Evolutionary conservation across 768 basidiomycete genomes (phyloP).

Genomic region (Plicaturopsis crispa): DNA sequence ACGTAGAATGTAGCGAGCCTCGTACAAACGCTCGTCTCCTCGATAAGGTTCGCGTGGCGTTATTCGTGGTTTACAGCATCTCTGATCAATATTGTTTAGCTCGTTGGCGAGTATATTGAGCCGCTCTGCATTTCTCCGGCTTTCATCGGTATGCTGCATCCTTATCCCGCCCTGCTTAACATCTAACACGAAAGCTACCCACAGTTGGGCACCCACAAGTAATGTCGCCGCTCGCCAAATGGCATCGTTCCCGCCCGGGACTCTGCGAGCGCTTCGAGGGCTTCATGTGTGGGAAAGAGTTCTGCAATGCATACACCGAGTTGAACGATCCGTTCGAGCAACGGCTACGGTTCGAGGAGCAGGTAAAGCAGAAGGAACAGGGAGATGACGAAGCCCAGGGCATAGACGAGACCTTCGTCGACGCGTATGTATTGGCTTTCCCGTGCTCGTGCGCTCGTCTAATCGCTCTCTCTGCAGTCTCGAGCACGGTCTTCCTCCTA

Average conservation of each 20-base stretch:
- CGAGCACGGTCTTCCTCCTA: slow-evolving; percentile 96
- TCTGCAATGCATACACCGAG: slow-evolving; percentile 99
- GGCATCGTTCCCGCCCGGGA: slow-evolving; percentile 94
- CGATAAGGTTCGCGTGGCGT: slow-evolving; percentile 61
- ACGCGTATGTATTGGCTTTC: slow-evolving; percentile 58
- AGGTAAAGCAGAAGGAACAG: slow-evolving; percentile 87
- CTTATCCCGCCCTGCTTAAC: background rate
- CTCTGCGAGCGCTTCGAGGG: slow-evolving; percentile 98
- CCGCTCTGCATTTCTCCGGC: slow-evolving; percentile 93
- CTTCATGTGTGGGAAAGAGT: slow-evolving; percentile 97
- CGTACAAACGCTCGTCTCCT: slow-evolving; percentile 91
- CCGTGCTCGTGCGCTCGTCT: slow-evolving; percentile 5
- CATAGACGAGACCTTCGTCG: slow-evolving; percentile 91
- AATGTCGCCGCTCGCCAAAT: slow-evolving; percentile 99
- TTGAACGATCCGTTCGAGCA: slow-evolving; percentile 99
- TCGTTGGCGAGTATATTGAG: slow-evolving; percentile 98
- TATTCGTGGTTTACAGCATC: background rate
- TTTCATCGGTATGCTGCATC: slow-evolving; percentile 67
- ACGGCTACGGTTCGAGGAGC: slow-evolving; percentile 91
- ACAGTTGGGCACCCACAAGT: slow-evolving; percentile 96
- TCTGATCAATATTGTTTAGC: slow-evolving; percentile 34
- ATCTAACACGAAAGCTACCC: slow-evolving; percentile 4
- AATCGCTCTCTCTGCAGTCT: slow-evolving; percentile 40
- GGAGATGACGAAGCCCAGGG: slow-evolving; percentile 99
- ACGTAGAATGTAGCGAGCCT: slow-evolving; percentile 94